phyloP scores from a whole-genome alignment of 352 stramenopile species.

The Pythium inflatum region DNA sequence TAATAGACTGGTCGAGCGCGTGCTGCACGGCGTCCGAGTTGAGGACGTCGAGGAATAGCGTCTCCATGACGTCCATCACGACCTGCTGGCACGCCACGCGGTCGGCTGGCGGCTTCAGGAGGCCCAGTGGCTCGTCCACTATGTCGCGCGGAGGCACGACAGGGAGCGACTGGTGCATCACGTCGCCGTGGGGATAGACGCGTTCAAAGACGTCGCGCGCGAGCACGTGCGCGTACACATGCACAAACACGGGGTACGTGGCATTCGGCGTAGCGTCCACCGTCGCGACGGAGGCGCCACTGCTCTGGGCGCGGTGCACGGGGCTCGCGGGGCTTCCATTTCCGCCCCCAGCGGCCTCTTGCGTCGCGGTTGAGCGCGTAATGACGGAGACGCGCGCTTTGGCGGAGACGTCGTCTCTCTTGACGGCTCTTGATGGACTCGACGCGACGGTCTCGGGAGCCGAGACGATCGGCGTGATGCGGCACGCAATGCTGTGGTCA shows the following conservation, averaged over 20 bases:
- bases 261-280: not conserved
- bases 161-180: slow-evolving; percentile 44
- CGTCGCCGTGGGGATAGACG: slow-evolving; percentile 42
- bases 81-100: slow-evolving; percentile 44
- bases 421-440: slow-evolving; percentile 14
- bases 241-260: slow-evolving; percentile 46
- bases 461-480: slow-evolving; percentile 36
- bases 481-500: slow-evolving; percentile 71
- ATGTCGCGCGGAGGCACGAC: not conserved
- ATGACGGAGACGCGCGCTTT: slow-evolving; percentile 47
- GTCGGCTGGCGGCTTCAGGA: not conserved
- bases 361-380: slow-evolving; percentile 60
- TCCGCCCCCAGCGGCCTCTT: slow-evolving; percentile 39
- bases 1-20: slow-evolving; percentile 37
- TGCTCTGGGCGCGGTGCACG: not conserved
- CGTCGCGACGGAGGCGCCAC: not conserved
- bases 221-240: slow-evolving; percentile 67
- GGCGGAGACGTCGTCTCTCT: not conserved
- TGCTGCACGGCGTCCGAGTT: slow-evolving; percentile 53
- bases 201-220: slow-evolving; percentile 52
- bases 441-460: not conserved
- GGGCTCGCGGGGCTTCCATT: no score
- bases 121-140: not conserved
- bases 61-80: slow-evolving; percentile 61
- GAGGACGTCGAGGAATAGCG: slow-evolving; percentile 62